These are phyloP conservation scores for Talaromyces marneffei DNA, from an alignment of 2,329 filamentous ascomycete species.

Conservation along the genomic window DNA sequence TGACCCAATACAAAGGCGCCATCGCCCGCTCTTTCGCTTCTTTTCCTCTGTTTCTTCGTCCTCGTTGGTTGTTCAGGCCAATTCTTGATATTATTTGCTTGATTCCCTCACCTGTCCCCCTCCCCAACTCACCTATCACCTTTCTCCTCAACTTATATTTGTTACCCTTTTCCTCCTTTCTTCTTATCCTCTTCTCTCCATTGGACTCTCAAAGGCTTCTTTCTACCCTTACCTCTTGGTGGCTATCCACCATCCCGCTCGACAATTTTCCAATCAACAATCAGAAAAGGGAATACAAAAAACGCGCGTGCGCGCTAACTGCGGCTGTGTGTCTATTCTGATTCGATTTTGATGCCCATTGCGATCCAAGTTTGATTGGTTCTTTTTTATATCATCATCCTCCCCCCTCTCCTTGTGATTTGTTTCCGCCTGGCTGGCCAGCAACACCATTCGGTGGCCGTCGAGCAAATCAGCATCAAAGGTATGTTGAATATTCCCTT, in stretches of 20 bases:
- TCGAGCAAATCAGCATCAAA: slow-evolving; percentile 22
- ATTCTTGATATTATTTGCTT: slow-evolving; percentile 3
- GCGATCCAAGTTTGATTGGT: background rate
- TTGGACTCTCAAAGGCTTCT: slow-evolving; percentile 11
- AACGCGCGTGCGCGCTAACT: slow-evolving; percentile 4
- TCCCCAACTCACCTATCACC: slow-evolving; percentile 1
- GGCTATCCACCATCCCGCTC: slow-evolving; percentile 19
- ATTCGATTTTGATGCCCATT: background rate
- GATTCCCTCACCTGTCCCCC: background rate
- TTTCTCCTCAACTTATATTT: slow-evolving; percentile 7
- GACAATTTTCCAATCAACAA: slow-evolving; percentile 10
- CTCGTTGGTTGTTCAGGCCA: slow-evolving; percentile 35
- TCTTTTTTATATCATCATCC: background rate
- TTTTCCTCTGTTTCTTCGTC: slow-evolving; percentile 36
- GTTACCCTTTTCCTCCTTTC: background rate
- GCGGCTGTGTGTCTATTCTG: background rate
- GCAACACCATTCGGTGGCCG: slow-evolving; percentile 1
- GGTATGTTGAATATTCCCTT: slow-evolving; percentile 18
- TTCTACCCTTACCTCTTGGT: slow-evolving; percentile 16
- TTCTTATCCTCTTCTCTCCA: slow-evolving; percentile 9
- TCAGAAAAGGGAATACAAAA: background rate
- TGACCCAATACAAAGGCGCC: slow-evolving; percentile 37
- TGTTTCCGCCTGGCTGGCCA: slow-evolving; percentile 3
- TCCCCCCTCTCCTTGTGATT: slow-evolving; percentile 8
- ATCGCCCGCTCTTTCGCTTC: slow-evolving; percentile 33